A percentile compares a stretch with the other conserved stretches of the same genome.
These are phyloP conservation scores for Magnusiomyces paraingens DNA, from an alignment of 1,139 yeast genomes.

Conservation along the genomic window DNA sequence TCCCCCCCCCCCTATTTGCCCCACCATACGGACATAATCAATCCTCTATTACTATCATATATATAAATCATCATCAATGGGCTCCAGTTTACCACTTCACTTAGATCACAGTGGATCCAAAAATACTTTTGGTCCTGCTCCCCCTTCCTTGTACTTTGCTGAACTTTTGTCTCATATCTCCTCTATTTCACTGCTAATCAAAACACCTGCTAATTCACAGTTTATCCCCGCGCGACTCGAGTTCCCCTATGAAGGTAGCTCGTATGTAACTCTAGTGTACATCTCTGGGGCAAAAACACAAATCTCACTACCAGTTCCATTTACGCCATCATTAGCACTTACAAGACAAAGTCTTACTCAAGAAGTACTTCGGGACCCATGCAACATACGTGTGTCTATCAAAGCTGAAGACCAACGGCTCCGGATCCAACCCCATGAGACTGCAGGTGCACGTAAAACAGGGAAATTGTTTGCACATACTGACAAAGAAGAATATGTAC, in stretches of 20 bases:
- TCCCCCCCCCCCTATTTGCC: too few species aligned
- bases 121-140: neutral
- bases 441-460: neutral
- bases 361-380: neutral
- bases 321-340: neutral
- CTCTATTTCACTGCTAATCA: slow-evolving; percentile 25
- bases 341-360: neutral
- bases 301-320: neutral
- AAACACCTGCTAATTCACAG: slow-evolving; percentile 15
- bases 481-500: too few species aligned
- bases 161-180: slow-evolving; percentile 33
- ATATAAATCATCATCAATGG: too few species aligned
- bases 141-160: slow-evolving; percentile 24
- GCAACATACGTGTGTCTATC: neutral
- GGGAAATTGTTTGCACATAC: neutral
- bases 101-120: neutral
- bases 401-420: neutral
- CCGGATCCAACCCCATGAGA: slow-evolving; percentile 2
- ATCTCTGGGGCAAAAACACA: neutral
- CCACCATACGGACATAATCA: too few species aligned
- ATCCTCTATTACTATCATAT: too few species aligned
- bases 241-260: neutral
- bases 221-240: neutral
- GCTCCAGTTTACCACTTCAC: neutral
- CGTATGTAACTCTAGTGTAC: neutral